These are phyloP conservation scores for Naumovozyma castellii DNA, from an alignment of 805 yeast species.

Conservation along the genomic window DNA sequence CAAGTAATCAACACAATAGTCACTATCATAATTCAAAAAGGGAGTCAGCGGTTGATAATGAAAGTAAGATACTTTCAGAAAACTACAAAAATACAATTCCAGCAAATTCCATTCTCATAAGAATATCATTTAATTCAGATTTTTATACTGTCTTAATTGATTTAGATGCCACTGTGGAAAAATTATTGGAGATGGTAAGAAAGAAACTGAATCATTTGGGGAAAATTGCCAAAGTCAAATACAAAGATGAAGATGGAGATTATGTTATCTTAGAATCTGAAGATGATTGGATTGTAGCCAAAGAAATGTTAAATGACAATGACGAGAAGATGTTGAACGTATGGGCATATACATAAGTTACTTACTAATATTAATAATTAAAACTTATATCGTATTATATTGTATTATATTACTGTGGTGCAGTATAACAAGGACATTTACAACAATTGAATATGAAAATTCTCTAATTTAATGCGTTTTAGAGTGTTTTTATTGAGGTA, in stretches of 20 bases:
- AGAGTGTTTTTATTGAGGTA: too few relatives aligned
- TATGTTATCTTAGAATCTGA: slow-evolving; percentile 73
- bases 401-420: not conserved
- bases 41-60: slow-evolving; percentile 21
- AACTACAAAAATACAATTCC: slow-evolving; percentile 33
- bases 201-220: slow-evolving; percentile 49
- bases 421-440: too few relatives aligned
- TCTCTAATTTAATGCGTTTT: too few relatives aligned
- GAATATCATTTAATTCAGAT: slow-evolving; percentile 36
- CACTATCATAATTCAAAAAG: slow-evolving; percentile 10
- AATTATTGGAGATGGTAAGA: slow-evolving; percentile 48
- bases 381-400: not conserved
- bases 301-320: slow-evolving; percentile 52
- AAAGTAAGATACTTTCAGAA: slow-evolving; percentile 34
- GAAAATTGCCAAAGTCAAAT: slow-evolving; percentile 48
- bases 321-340: slow-evolving; percentile 40
- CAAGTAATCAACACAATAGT: slow-evolving; percentile 2
- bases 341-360: slow-evolving; percentile 30
- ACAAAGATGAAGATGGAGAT: slow-evolving; percentile 94
- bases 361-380: not conserved
- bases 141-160: slow-evolving; percentile 62
- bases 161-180: slow-evolving; percentile 39
- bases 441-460: too few relatives aligned
- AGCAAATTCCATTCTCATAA: slow-evolving; percentile 31
- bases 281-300: slow-evolving; percentile 83